These are phyloP conservation scores for Scedosporium apiospermum DNA, from an alignment of 2,329 filamentous ascomycete species.

Conservation along the genomic window DNA sequence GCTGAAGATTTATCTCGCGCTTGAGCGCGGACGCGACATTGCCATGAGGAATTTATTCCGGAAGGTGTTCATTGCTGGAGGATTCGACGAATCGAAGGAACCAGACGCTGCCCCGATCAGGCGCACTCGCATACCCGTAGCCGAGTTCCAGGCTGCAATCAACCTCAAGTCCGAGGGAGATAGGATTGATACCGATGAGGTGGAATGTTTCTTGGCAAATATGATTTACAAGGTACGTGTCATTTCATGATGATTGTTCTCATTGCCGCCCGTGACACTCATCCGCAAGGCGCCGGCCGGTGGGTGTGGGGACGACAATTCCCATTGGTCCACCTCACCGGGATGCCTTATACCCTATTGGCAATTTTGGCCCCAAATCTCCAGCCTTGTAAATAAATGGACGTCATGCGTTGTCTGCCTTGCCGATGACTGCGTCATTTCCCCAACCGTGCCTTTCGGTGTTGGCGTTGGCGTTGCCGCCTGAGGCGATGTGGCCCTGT, in stretches of 20 bases:
- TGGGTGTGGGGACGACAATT: background rate
- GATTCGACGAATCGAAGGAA: slow-evolving; percentile 70
- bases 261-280: background rate
- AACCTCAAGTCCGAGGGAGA: slow-evolving; percentile 59
- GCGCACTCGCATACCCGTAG: slow-evolving; percentile 69
- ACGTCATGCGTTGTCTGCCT: background rate
- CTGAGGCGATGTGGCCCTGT: background rate
- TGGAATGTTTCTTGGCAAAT: slow-evolving; percentile 89
- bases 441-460: background rate
- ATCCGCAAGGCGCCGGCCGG: background rate
- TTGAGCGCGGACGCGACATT: slow-evolving; percentile 87
- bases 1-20: slow-evolving; percentile 84
- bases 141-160: slow-evolving; percentile 78
- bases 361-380: background rate
- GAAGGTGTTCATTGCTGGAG: slow-evolving; percentile 80
- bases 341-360: background rate
- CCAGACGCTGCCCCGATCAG: slow-evolving; percentile 54
- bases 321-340: background rate
- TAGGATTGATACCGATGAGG: slow-evolving; percentile 75
- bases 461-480: background rate
- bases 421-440: background rate
- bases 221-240: slow-evolving; percentile 88
- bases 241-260: background rate
- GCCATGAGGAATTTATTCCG: slow-evolving; percentile 83
- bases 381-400: slow-evolving; percentile 5